Base-by-base conservation (phyloP, 2,329 filamentous ascomycete species). In the Aspergillus ochraceus region DNA sequence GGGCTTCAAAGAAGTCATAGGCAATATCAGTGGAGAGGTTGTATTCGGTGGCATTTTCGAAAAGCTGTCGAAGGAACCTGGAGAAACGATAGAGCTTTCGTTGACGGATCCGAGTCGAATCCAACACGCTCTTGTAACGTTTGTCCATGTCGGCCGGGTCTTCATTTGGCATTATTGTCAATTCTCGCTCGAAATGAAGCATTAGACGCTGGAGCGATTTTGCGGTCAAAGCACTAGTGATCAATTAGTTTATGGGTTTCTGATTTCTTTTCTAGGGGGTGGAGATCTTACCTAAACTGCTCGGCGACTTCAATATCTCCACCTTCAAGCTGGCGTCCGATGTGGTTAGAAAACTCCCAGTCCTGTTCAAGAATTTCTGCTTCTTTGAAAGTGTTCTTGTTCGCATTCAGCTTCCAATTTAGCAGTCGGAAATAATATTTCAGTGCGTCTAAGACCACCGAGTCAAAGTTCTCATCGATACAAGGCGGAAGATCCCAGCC, bases 341-440 rank as follows among this genome's bases (percentile, higher is more conserved):
- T 91, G 68, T 93, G 88, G 70, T 98, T 98, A 55, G 91, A 96
- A 71, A 98, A 98, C 59, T 92, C 92, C 95, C 95, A 99, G 77
- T 99, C 95, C 70, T 97, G 92, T 73, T 97, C 96, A 52, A 99
- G 80, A 64, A 99, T 90, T 80, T 99, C 95, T 6, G 95, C 95
- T 76, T 99, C 95, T 73, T 98, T 98, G 84, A 99, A 99, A 0
- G 93, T 97, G 78, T 98, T 99, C 76, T 97, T 98, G 81, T 98
- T 98, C 58, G 92, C 91, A 68, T 90, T 93, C 55, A 99, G 81
- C 76, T 98, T 98, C 92, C 93, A 98, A 73, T 98, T 97, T 49
- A 99, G 82, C 85, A 99, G 93, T 75, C 94, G 95, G 83, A 99
- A 99, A 77, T 99, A 99, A 76, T 97, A 98, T 74, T 94, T 96